Conservation (phyloP, 257 asterid genomes). For the Thymus quinquecostatus region DNA sequence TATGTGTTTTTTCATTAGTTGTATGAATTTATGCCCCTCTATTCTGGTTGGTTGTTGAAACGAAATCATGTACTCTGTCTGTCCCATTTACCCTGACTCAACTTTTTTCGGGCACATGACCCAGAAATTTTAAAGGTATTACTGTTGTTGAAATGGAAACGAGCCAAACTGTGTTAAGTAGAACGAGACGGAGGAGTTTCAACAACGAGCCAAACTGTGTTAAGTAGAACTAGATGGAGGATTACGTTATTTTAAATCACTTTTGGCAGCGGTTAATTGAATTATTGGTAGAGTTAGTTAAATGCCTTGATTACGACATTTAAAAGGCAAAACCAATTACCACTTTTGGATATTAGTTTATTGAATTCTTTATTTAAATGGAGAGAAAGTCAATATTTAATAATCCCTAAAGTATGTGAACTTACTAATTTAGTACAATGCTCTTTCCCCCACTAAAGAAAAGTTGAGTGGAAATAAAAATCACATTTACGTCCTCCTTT, state of each 20-base stretch:
- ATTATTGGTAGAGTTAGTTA: neutral
- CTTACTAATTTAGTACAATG: neutral
- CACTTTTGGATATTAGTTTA: neutral
- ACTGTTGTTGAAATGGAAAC: too few species aligned
- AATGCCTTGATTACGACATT: conserved; percentile 6
- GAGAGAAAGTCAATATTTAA: conserved; percentile 2
- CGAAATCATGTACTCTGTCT: neutral
- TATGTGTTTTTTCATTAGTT: neutral
- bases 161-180: too few species aligned
- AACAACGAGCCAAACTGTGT: too few species aligned
- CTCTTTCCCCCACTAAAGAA: neutral
- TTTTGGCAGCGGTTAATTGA: neutral
- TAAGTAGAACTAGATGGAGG: too few species aligned
- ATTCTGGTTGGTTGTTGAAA: conserved; percentile 36
- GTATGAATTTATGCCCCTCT: conserved; percentile 3
- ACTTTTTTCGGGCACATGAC: too few species aligned
- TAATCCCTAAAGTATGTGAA: neutral
- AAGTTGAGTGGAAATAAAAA: neutral
- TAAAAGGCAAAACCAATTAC: neutral
- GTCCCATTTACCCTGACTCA: too few species aligned
- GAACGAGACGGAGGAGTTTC: too few species aligned
- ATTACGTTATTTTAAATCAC: neutral
- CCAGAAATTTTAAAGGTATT: too few species aligned
- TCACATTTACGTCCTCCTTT: too few species aligned
- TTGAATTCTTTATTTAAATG: neutral